Base-by-base conservation (phyloP, 371 early-diverging fungal genomes). In the Zopfochytrium polystomum region DNA sequence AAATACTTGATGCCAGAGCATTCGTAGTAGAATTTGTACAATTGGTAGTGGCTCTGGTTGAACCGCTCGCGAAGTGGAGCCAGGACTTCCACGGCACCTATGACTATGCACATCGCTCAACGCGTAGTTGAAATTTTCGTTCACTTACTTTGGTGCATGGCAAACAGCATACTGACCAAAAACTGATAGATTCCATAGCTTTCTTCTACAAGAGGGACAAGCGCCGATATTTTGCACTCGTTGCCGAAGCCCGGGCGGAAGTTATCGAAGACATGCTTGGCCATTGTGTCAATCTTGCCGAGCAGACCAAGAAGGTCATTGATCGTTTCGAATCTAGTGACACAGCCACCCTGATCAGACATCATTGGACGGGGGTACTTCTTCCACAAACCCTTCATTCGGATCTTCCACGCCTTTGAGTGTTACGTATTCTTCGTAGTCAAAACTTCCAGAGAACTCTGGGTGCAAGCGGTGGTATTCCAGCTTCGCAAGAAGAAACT, bases 201-300 rank as follows among this genome's bases (percentile, higher is more conserved):
- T 67, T 98, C 98, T 70, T 98, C 96, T 3, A 98, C 92, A 51
- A 98, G 80, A 20, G 98, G 98, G 20, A 98, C 94, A 46, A 98
- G 82, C 20, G 95, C 87, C 20, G 95, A 86, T 63, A 97, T 94
- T 32, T 93, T 87, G 68, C 94, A 94, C 71, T 97, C 96, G 59
- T 95, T 95, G 55, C 91, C 87, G 44, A 29, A 48, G 1, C 84
- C 81, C 18, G 86, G 83, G 34, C 90, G 87, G 73, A 97, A 89
- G 68, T 87, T 85, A 32, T 74, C 73, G 71, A 97, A 93, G 6
- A 97, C 87, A 2, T 83, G 80, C 65, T 90, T 90, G 66, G 94
- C 94, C 75, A 97, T 89, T 60, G 82, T 75, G 62, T 97, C 95
- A 51, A 95, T 86, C 57, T 87, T 87, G 57, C 92, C 92, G 68